Evolutionary conservation across 805 yeast genomes (phyloP).

Genomic region (Schizosaccharomyces octosporus): DNA sequence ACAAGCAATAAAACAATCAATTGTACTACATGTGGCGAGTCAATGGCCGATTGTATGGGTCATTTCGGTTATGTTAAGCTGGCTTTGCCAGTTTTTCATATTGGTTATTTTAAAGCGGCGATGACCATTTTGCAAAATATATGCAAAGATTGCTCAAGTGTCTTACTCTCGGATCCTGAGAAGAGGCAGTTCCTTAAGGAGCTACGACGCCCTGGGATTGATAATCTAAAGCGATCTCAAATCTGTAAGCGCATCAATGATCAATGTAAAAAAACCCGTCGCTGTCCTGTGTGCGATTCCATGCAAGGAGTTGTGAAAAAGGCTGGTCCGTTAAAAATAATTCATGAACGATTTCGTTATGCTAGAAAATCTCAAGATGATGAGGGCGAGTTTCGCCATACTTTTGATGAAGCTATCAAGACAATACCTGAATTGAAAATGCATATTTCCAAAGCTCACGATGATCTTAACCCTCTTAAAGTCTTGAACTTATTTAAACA

Average conservation of each 20-base stretch:
- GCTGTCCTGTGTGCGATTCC: slow-evolving; percentile 69
- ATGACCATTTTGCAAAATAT: slow-evolving; percentile 70
- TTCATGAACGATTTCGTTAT: slow-evolving; percentile 91
- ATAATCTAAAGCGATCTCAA: slow-evolving; percentile 78
- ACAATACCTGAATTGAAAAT: slow-evolving; percentile 73
- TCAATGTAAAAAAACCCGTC: slow-evolving; percentile 84
- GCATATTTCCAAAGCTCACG: slow-evolving; percentile 65
- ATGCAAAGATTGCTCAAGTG: slow-evolving; percentile 68
- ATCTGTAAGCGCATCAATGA: slow-evolving; percentile 60
- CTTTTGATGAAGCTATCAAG: slow-evolving; percentile 47
- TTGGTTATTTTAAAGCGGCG: slow-evolving; percentile 84
- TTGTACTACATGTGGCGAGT: slow-evolving; percentile 81
- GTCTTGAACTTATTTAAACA: slow-evolving; percentile 71
- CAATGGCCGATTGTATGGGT: slow-evolving; percentile 49
- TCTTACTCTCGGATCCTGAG: slow-evolving; percentile 47
- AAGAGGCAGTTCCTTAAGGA: slow-evolving; percentile 52
- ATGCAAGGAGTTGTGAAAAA: slow-evolving; percentile 92
- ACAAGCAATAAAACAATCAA: slow-evolving; percentile 64
- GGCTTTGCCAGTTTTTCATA: slow-evolving; percentile 90
- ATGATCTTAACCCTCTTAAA: slow-evolving; percentile 80
- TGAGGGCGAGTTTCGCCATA: slow-evolving; percentile 65
- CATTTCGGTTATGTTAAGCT: slow-evolving; percentile 89
- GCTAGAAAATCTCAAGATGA: slow-evolving; percentile 77
- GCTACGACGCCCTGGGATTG: slow-evolving; percentile 64
- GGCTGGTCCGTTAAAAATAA: slow-evolving; percentile 85